Conservation (phyloP, 2,329 filamentous ascomycete species). For the Penicillium sp. region DNA sequence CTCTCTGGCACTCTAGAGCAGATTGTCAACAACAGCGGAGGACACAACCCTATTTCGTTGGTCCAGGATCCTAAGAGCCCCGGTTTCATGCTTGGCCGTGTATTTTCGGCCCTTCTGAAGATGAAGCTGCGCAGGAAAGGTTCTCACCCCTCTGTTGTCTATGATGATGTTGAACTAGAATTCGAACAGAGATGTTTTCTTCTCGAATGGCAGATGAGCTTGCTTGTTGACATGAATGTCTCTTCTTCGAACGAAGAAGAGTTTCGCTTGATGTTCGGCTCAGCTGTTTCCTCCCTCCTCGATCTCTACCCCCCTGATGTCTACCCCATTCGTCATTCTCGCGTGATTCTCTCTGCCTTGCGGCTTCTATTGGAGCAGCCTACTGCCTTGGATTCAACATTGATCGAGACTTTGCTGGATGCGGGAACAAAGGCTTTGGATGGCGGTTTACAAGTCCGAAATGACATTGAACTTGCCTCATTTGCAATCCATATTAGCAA, state of each 20-base stretch:
- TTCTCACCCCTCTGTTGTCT: slow-evolving; percentile 25
- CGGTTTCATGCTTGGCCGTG: slow-evolving; percentile 38
- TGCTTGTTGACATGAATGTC: slow-evolving; percentile 33
- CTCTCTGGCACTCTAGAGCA: slow-evolving; percentile 35
- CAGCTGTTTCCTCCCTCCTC: slow-evolving; percentile 33
- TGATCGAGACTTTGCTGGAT: slow-evolving; percentile 27
- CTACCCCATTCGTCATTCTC: slow-evolving; percentile 39
- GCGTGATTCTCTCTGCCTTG: slow-evolving; percentile 35
- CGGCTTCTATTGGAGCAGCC: slow-evolving; percentile 36
- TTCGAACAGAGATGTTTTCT: slow-evolving; percentile 29
- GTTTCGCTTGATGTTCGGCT: slow-evolving; percentile 28
- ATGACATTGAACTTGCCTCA: slow-evolving; percentile 28
- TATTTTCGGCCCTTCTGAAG: slow-evolving; percentile 37
- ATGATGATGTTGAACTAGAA: slow-evolving; percentile 32
- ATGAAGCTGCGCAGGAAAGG: slow-evolving; percentile 33
- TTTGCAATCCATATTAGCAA: slow-evolving; percentile 32
- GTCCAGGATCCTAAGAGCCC: slow-evolving; percentile 36
- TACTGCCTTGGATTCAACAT: slow-evolving; percentile 23
- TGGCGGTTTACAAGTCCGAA: slow-evolving; percentile 11
- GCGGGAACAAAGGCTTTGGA: slow-evolving; percentile 26
- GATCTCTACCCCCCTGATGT: slow-evolving; percentile 30
- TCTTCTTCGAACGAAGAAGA: slow-evolving; percentile 27
- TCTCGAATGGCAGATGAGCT: slow-evolving; percentile 39
- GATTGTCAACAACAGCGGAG: slow-evolving; percentile 25
- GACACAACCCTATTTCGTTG: slow-evolving; percentile 25